Evolutionary conservation across 2,329 filamentous ascomycete genomes (phyloP), one percentile per base, ranked within the genome.

Genomic region (Aspergillus novoparasiticus): DNA sequence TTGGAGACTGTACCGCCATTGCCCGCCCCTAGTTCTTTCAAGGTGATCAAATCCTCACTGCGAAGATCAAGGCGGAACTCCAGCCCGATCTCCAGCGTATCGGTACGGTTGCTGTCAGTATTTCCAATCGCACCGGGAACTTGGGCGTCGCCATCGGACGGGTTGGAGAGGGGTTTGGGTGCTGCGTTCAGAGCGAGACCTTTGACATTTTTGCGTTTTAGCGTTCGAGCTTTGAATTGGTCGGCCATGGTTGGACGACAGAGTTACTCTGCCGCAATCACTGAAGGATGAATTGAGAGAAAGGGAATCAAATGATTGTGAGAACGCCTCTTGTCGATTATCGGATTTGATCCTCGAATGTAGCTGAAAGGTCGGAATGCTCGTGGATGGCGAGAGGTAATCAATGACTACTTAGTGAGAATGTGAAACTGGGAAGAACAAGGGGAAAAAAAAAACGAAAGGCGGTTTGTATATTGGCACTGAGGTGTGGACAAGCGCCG

Each of bases 121-220:
- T 88, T 87, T 28, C 83, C 86, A 60, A 84, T 71, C 64, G 86
- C 83, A 32, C 87, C 87, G 10, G 87, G 85, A 59, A 85, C 80
- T 73, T 89, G 87, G 54, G 84, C 76, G 74, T 90, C 91, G 64
- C 88, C 89, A 72, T 93, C 90, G 53, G 92, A 90, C 34, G 92
- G 89, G 59, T 89, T 87, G 60, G 88, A 82, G 57, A 87, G 83
- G 66, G 83, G 74, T 68, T 93, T 92, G 48, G 92, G 90, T 54
- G 90, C 89, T 57, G 92, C 89, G 73, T 88, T 94, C 75, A 99
- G 85, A 69, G 93, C 94, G 57, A 99, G 89, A 43, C 94, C 94
- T 83, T 98, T 98, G 80, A 96, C 91, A 78, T 99, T 99, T 87
- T 98, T 97, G 85, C 94, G 90, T 89, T 97, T 98, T 89, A 99